These are phyloP conservation scores for Erodium trifolium DNA, from an alignment of 441 rosid species.

Conservation along the genomic window DNA sequence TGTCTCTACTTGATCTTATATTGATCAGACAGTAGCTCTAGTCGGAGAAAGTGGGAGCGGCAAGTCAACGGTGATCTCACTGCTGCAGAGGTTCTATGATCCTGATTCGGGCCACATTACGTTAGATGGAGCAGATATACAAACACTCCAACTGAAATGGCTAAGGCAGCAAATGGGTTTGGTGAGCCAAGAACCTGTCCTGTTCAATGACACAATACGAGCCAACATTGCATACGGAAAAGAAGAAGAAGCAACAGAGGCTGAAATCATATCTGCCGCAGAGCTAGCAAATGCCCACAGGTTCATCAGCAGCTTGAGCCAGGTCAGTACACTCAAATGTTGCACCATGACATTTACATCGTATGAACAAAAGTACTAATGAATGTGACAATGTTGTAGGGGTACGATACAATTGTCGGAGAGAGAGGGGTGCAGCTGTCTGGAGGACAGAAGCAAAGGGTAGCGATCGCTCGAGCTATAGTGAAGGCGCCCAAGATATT, in stretches of 20 bases:
- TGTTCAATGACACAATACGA: conserved; percentile 68
- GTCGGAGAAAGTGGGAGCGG: conserved; percentile 94
- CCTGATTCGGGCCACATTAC: conserved; percentile 65
- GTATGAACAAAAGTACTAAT: no score
- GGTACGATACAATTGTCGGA: conserved; percentile 57
- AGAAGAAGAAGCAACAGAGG: conserved; percentile 48
- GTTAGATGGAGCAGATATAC: conserved; percentile 59
- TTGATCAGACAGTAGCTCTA: conserved; percentile 57
- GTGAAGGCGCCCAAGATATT: conserved; percentile 49
- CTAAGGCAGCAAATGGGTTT: conserved; percentile 71
- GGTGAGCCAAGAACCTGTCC: conserved; percentile 67
- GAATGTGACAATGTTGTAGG: conserved; percentile 44
- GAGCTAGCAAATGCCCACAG: conserved; percentile 70
- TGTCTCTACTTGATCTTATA: no score
- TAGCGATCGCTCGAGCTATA: conserved; percentile 70
- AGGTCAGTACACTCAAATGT: conserved; percentile 11
- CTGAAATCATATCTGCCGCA: conserved; percentile 52
- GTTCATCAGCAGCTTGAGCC: conserved; percentile 52
- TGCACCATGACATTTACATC: no score
- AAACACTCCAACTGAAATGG: conserved; percentile 52
- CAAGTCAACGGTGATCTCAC: conserved; percentile 63
- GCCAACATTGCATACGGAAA: conserved; percentile 75
- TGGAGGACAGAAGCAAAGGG: conserved; percentile 67
- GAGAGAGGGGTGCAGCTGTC: conserved; percentile 69
- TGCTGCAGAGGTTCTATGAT: conserved; percentile 74